Percentiles rank a stretch among this genome's conserved stretches.
Evolutionary conservation across 352 stramenopile genomes (phyloP).

Genomic region (Peronosclerospora sorghi): DNA sequence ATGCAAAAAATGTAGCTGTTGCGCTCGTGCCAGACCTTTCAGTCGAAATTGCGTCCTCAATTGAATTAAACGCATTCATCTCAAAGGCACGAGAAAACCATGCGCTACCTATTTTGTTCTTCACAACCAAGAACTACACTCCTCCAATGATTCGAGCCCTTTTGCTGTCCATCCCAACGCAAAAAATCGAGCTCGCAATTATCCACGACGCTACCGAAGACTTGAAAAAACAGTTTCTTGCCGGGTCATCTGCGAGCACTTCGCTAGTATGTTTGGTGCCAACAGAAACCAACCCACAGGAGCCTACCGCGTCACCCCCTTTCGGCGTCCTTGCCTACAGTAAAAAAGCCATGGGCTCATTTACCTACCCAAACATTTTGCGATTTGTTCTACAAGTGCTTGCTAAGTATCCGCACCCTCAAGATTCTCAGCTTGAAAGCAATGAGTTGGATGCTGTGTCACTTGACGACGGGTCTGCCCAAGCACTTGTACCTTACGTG

Average conservation of each 20-base stretch:
- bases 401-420: constrained; percentile 47
- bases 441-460: constrained; percentile 17
- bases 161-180: constrained; percentile 41
- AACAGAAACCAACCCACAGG: constrained; percentile 13
- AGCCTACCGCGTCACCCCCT: constrained; percentile 20
- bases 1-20: constrained; percentile 36
- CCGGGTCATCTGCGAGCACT: constrained; percentile 23
- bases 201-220: constrained; percentile 43
- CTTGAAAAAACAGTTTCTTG: constrained; percentile 51
- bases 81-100: constrained; percentile 21
- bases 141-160: constrained; percentile 51
- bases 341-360: constrained; percentile 54
- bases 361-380: constrained; percentile 56
- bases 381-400: constrained; percentile 58
- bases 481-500: constrained; percentile 37
- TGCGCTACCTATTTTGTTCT: constrained; percentile 45
- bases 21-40: constrained; percentile 37
- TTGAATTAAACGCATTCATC: constrained; percentile 54
- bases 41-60: constrained; percentile 28
- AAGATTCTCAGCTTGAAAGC: constrained; percentile 13
- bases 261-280: constrained; percentile 42
- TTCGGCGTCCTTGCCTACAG: constrained; percentile 60
- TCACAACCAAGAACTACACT: constrained; percentile 42
- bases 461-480: constrained; percentile 14
- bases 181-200: constrained; percentile 42